Percentiles rank a stretch among this genome's conserved stretches.
Evolutionary conservation across 2,329 filamentous ascomycete species (phyloP).

Genomic region (Hypoxylon sp.): DNA sequence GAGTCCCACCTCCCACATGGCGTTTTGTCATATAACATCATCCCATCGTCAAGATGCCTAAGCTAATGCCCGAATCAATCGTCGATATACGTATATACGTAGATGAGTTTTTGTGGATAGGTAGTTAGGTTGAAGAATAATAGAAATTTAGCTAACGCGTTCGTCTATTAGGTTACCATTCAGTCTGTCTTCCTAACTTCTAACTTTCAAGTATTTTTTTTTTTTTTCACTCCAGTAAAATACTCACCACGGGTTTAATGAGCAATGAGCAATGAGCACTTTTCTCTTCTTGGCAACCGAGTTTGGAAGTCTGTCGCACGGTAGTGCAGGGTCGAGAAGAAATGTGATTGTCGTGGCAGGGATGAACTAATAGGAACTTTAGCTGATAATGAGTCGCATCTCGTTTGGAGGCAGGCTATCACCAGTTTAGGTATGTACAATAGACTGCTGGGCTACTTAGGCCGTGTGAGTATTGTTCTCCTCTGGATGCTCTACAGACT

Average conservation of each 20-base stretch:
- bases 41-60: conserved; percentile 2
- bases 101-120: background rate
- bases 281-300: conserved; percentile 36
- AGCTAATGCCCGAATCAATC: background rate
- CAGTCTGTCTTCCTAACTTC: conserved; percentile 11
- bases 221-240: no score
- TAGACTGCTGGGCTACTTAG: background rate
- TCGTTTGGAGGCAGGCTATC: conserved; percentile 8
- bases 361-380: conserved; percentile 23
- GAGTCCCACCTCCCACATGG: conserved; percentile 44
- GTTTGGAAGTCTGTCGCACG: conserved; percentile 33
- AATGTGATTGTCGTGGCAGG: conserved; percentile 35
- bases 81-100: background rate
- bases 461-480: background rate
- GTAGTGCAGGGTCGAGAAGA: conserved; percentile 31
- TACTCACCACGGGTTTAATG: no score
- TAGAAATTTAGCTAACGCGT: background rate
- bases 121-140: no score
- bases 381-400: conserved; percentile 32
- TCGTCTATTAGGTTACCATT: conserved; percentile 12
- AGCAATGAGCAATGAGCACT: no score
- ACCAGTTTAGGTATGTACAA: background rate
- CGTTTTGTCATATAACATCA: conserved; percentile 31
- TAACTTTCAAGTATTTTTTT: conserved; percentile 16
- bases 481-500: background rate